A percentile compares a stretch with the other conserved stretches of the same genome.
These are phyloP conservation scores for Geosmithia putterillii DNA, from an alignment of 2,329 filamentous ascomycete species.

Conservation along the genomic window DNA sequence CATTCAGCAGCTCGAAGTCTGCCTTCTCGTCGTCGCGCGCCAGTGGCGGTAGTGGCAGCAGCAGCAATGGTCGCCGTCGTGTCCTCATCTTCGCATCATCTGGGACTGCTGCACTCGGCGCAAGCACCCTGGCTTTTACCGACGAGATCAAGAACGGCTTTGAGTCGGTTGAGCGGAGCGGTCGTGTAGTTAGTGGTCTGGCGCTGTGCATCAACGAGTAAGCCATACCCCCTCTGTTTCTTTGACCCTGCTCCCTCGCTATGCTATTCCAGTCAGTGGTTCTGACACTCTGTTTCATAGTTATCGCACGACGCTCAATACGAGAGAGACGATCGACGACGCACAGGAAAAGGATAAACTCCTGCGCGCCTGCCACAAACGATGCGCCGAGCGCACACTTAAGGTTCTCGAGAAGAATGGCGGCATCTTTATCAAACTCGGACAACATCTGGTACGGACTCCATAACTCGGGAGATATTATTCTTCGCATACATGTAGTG, in stretches of 20 bases:
- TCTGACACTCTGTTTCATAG: constrained; percentile 28
- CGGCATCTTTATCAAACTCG: constrained; percentile 96
- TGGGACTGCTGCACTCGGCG: constrained; percentile 34
- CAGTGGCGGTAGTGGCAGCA: constrained; percentile 5
- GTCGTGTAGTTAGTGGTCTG: constrained; percentile 64
- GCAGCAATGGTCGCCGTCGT: constrained; percentile 12
- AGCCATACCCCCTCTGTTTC: constrained; percentile 2
- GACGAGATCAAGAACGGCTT: constrained; percentile 68
- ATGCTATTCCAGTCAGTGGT: not conserved
- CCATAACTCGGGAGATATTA: not conserved
- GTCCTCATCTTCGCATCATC: constrained; percentile 35
- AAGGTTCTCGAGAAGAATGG: constrained; percentile 88
- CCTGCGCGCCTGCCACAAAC: constrained; percentile 75
- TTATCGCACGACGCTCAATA: constrained; percentile 76
- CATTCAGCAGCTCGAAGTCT: constrained; percentile 7
- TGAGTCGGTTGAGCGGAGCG: constrained; percentile 62
- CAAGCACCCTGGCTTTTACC: constrained; percentile 39
- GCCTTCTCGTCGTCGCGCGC: not conserved
- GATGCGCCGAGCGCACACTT: constrained; percentile 82
- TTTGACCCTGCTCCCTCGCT: not conserved
- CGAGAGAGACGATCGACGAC: constrained; percentile 48
- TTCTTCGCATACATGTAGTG: not conserved
- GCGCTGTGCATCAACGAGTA: constrained; percentile 84
- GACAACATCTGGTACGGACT: constrained; percentile 70
- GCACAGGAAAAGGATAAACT: constrained; percentile 52